phyloP scores from a whole-genome alignment of 345 rosid species.

The Lepidium aucheri region DNA sequence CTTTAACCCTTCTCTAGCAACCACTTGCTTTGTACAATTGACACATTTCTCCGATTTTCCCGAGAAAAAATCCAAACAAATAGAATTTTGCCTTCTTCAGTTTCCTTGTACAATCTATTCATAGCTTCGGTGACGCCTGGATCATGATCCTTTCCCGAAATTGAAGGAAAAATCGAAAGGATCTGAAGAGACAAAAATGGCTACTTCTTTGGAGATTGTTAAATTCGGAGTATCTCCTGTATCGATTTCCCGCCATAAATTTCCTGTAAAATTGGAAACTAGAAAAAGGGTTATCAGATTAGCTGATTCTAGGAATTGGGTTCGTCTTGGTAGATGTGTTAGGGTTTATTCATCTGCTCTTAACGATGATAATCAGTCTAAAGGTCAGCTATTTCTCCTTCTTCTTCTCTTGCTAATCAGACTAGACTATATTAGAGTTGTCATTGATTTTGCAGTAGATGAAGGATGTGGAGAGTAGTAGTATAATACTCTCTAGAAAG shows the following conservation, averaged over 20 bases:
- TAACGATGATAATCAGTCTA: constrained; percentile 48
- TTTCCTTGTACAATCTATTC: background rate
- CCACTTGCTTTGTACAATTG: constrained; percentile 11
- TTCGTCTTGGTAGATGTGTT: constrained; percentile 15
- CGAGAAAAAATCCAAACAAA: constrained; percentile 7
- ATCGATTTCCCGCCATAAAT: constrained; percentile 39
- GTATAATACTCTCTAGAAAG: too few relatives aligned
- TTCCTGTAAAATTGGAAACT: constrained; percentile 27
- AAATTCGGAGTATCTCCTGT: constrained; percentile 41
- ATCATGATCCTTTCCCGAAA: constrained; percentile 14
- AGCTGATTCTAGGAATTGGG: constrained; percentile 16
- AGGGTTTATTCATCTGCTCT: constrained; percentile 41
- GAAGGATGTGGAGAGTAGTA: too few relatives aligned
- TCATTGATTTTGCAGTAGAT: background rate
- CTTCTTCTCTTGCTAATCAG: background rate
- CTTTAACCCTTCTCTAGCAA: constrained; percentile 15
- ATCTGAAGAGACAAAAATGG: background rate
- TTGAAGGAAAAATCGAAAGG: background rate
- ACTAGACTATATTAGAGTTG: background rate
- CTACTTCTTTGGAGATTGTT: constrained; percentile 28
- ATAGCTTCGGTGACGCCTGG: background rate
- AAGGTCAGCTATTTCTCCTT: constrained; percentile 38
- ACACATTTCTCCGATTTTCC: background rate
- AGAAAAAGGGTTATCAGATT: constrained; percentile 29
- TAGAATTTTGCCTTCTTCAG: background rate